Evolutionary conservation across 73 alveolate species (phyloP).

Genomic region (Paramecium pentaurelia): DNA sequence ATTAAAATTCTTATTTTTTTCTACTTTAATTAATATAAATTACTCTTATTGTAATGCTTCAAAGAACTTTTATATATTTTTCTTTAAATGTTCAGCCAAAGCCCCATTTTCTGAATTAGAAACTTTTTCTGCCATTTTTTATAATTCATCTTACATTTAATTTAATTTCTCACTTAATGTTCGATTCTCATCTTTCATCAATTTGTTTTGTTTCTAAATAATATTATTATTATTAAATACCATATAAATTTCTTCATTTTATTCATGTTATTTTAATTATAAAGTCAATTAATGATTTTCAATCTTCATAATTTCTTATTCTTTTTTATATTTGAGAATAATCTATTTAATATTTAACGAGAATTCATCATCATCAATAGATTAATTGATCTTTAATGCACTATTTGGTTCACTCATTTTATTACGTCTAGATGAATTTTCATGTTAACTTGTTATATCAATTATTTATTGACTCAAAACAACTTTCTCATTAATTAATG

Average conservation of each 20-base stretch:
- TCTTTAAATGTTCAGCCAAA: neutral
- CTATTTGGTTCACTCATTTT: slow-evolving; percentile 9
- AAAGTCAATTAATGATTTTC: neutral
- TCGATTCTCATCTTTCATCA: neutral
- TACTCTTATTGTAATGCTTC: neutral
- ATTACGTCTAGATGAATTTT: neutral
- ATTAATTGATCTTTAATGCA: neutral
- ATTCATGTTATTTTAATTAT: neutral
- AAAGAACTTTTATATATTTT: neutral
- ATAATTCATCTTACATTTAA: neutral
- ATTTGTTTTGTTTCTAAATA: neutral
- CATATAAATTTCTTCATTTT: neutral
- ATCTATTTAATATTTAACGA: neutral
- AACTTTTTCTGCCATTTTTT: neutral
- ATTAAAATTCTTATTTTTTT: neutral
- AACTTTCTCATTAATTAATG: neutral
- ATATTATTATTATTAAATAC: neutral
- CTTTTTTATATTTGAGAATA: neutral
- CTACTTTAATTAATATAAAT: neutral
- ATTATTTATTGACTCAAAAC: neutral
- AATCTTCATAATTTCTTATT: neutral
- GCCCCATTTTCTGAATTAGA: neutral
- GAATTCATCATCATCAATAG: neutral
- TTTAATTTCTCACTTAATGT: neutral
- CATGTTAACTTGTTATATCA: neutral